Conservation (phyloP, 805 yeast genomes). For the Zygosaccharomyces siamensis region DNA sequence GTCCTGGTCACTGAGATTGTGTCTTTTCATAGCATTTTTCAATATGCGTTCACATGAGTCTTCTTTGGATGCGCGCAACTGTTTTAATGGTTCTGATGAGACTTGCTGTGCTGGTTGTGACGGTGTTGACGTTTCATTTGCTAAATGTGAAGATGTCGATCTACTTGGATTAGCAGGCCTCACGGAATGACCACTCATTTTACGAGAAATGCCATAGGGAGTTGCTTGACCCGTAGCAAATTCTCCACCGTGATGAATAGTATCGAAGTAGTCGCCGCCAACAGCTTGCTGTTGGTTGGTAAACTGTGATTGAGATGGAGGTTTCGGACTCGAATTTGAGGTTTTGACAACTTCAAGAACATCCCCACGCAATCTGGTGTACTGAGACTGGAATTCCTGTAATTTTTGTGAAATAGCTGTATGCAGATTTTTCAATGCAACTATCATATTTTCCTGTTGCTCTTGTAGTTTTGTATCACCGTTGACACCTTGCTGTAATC, state of each 20-base stretch:
- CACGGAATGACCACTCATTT: conserved; percentile 9
- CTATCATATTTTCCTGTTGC: conserved; percentile 33
- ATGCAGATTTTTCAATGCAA: conserved; percentile 26
- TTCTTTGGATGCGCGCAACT: conserved; percentile 77
- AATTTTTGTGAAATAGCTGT: conserved; percentile 25
- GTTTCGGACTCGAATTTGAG: conserved; percentile 11
- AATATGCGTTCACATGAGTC: conserved; percentile 87
- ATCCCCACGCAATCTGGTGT: conserved; percentile 28
- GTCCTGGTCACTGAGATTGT: conserved; percentile 69
- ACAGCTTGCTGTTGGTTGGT: conserved; percentile 11
- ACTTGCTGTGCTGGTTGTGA: conserved; percentile 11
- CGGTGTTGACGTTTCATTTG: conserved; percentile 5
- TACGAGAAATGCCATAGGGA: conserved; percentile 9
- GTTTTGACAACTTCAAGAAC: conserved; percentile 29
- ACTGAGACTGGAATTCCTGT: conserved; percentile 33
- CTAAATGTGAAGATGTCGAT: conserved; percentile 10
- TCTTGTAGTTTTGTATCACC: conserved; percentile 18
- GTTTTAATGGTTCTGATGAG: conserved; percentile 66
- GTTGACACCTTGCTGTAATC: conserved; percentile 32
- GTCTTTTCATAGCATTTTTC: conserved; percentile 84
- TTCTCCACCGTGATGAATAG: conserved; percentile 11
- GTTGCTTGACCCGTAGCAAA: conserved; percentile 10
- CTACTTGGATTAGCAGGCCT: conserved; percentile 10
- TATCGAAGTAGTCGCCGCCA: conserved; percentile 21
- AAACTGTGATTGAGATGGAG: conserved; percentile 10